Percentiles rank a stretch among this genome's conserved stretches.
phyloP scores from a whole-genome alignment of 352 stramenopile species.

The Phytophthora foliorum region DNA sequence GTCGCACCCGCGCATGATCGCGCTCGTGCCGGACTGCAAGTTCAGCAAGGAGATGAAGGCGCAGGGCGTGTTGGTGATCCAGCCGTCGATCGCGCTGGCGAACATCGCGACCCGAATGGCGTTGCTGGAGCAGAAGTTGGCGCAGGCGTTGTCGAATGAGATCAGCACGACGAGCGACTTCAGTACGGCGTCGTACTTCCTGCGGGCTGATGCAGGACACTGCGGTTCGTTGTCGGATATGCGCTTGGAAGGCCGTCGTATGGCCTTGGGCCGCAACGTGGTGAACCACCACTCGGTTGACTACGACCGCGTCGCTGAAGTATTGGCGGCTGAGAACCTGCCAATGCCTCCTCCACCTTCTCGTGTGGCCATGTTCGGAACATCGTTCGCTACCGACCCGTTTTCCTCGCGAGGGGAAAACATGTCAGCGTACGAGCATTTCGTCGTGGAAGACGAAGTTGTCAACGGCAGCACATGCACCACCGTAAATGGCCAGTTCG shows the following conservation, averaged over 20 bases:
- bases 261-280: slow-evolving; percentile 60
- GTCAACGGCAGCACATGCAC: too few relatives aligned
- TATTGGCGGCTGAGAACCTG: slow-evolving; percentile 43
- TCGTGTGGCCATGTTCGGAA: slow-evolving; percentile 76
- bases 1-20: slow-evolving; percentile 64
- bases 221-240: slow-evolving; percentile 59
- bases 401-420: too few relatives aligned
- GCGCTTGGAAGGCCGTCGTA: slow-evolving; percentile 41
- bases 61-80: slow-evolving; percentile 70
- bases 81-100: slow-evolving; percentile 71
- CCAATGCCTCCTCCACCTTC: slow-evolving; percentile 57
- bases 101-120: slow-evolving; percentile 74
- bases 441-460: too few relatives aligned
- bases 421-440: too few relatives aligned
- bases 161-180: slow-evolving; percentile 58
- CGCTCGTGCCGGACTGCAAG: slow-evolving; percentile 52
- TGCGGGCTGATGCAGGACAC: slow-evolving; percentile 42
- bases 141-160: slow-evolving; percentile 48
- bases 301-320: slow-evolving; percentile 56
- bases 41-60: slow-evolving; percentile 62
- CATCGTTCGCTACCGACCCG: slow-evolving; percentile 49
- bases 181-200: slow-evolving; percentile 66
- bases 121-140: slow-evolving; percentile 55
- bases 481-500: too few relatives aligned
- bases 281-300: slow-evolving; percentile 81